Conservation (phyloP, 257 asterid genomes). For the Scutellaria minor region DNA sequence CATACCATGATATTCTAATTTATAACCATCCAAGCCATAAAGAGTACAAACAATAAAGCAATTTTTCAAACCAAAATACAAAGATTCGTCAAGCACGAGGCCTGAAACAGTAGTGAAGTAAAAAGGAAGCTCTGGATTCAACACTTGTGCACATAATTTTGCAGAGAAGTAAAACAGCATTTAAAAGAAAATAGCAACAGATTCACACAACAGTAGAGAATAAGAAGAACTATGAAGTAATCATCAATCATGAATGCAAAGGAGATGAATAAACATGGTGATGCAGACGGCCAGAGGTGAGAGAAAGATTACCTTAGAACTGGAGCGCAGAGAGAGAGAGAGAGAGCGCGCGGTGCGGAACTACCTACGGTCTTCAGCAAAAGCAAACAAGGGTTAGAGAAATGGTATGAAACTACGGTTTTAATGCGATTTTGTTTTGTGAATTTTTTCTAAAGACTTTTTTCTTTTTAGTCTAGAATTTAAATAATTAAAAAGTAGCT, state of each 20-base stretch:
- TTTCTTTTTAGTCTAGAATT: no score
- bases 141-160: not conserved
- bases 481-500: no score
- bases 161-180: not conserved
- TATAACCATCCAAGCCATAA: not conserved
- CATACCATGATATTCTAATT: constrained; percentile 1
- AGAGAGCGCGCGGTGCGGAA: not conserved
- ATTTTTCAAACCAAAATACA: not conserved
- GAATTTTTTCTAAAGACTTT: not conserved
- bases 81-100: not conserved
- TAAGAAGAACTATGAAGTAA: not conserved
- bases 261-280: not conserved
- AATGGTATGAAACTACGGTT: not conserved
- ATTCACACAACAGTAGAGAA: not conserved
- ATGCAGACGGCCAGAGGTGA: not conserved
- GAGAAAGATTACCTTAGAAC: constrained; percentile 24
- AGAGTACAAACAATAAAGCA: not conserved
- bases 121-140: not conserved
- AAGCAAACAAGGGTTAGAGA: not conserved
- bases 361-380: not conserved
- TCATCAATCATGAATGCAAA: not conserved
- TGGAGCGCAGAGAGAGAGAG: not conserved
- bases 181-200: not conserved
- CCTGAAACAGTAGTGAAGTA: not conserved
- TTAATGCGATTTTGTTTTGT: not conserved